phyloP scores from a whole-genome alignment of 139 green algal species.

The Picochlorum sp. region DNA sequence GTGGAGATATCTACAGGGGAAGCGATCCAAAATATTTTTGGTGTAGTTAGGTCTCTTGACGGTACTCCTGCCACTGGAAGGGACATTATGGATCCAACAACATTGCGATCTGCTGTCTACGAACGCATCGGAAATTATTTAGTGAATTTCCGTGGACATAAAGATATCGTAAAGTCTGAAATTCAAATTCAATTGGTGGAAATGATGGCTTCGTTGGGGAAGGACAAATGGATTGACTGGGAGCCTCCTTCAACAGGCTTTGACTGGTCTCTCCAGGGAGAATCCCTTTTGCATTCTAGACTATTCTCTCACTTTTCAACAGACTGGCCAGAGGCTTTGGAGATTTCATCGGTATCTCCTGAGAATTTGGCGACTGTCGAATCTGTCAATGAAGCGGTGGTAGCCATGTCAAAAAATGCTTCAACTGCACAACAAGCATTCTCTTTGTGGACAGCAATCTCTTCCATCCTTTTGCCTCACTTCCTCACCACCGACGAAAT shows the following conservation, averaged over 20 bases:
- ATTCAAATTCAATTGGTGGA: slow-evolving; percentile 20
- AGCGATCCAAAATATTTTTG: slow-evolving; percentile 25
- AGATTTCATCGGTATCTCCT: slow-evolving; percentile 1
- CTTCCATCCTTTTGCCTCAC: neutral
- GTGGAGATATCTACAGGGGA: slow-evolving; percentile 16
- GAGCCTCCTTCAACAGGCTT: neutral
- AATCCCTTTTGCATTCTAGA: slow-evolving; percentile 7
- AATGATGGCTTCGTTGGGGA: slow-evolving; percentile 21
- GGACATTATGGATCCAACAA: too few species aligned
- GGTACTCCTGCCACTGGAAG: neutral
- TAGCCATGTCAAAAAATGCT: slow-evolving; percentile 7
- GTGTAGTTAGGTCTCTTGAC: slow-evolving; percentile 17
- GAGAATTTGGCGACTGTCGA: slow-evolving; percentile 7
- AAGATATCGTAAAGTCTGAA: neutral
- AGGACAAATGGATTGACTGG: slow-evolving; percentile 19
- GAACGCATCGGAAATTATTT: slow-evolving; percentile 1
- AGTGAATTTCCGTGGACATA: neutral
- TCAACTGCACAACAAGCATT: neutral
- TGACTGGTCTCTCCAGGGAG: neutral
- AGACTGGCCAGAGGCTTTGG: neutral
- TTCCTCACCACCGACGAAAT: neutral
- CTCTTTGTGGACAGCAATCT: neutral
- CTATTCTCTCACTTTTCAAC: neutral
- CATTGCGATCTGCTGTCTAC: too few species aligned
- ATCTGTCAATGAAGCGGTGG: slow-evolving; percentile 7